Base-by-base conservation (phyloP, 2,329 filamentous ascomycete genomes). In the Pseudogymnoascus sp. region DNA sequence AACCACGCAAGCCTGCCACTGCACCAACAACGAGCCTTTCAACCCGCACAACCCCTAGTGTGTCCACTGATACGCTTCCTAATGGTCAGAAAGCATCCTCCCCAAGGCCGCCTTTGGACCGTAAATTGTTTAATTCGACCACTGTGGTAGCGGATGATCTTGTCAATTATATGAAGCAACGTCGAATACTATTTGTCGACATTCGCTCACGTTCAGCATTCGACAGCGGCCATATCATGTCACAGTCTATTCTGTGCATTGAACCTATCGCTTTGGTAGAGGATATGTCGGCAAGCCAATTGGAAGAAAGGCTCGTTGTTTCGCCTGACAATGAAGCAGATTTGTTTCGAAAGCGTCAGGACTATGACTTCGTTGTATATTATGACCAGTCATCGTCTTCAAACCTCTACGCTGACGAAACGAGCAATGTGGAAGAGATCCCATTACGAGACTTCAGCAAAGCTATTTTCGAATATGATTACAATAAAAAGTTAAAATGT, bases 341-440 rank as follows among this genome's bases (percentile, higher is more conserved):
- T 1, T 79, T 91, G 34, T 96, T 96, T 70, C 86, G 85, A 44
- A 78, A 85, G 63, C 83, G 88, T 12, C 83, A 93, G 67, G 82
- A 89, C 63, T 96, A 89, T 69, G 92, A 97, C 68, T 77, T 97
- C 44, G 84, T 99, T 10, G 90, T 99, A 0, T 95, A 96, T 70
- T 96, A 97, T 73, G 92, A 99, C 73, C 84, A 93, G 67, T 66
- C 82, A 73, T 80, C 90, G 31, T 68, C 56, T 16, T 68, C 60
- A 66, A 18, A 75, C 70, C 61, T 67, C 66, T 68, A 64, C 64
- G 67, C 63, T 70, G 69, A 69, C 75, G 75, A 72, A 82, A 75
- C 74, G 77, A 70, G 71, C 76, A 23, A 75, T 73, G 59, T 76
- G 73, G 38, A 78, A 76, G 16, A 79, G 76, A 62, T 59, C 42